Conservation (phyloP, 2,329 filamentous ascomycete species). For the Aureobasidium sp. region DNA sequence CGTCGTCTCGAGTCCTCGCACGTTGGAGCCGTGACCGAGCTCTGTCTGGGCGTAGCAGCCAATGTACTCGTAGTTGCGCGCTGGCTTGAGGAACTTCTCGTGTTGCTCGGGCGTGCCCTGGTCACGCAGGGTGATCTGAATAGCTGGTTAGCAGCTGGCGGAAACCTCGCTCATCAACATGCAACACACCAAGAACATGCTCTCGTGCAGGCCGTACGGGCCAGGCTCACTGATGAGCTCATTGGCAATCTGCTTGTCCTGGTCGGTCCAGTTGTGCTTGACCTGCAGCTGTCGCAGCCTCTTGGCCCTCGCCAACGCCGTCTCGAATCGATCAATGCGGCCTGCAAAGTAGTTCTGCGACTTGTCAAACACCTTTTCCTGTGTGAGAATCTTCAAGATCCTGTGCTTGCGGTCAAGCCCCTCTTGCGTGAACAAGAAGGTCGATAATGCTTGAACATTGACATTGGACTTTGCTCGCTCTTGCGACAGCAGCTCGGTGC, state of each 20-base stretch:
- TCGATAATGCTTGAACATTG: conserved; percentile 59
- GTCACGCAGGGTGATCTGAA: conserved; percentile 58
- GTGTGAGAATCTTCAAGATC: conserved; percentile 58
- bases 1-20: conserved; percentile 63
- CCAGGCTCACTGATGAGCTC: conserved; percentile 67
- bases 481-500: conserved; percentile 59
- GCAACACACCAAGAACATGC: conserved; percentile 57
- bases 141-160: background rate
- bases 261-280: conserved; percentile 59
- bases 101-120: conserved; percentile 69
- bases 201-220: conserved; percentile 66
- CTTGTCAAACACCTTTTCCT: conserved; percentile 69
- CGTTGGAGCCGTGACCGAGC: conserved; percentile 71
- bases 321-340: conserved; percentile 61
- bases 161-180: background rate
- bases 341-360: conserved; percentile 70
- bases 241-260: conserved; percentile 59
- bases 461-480: conserved; percentile 63
- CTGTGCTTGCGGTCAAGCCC: conserved; percentile 53
- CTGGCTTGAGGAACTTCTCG: conserved; percentile 62
- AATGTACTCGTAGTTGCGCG: conserved; percentile 63
- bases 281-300: conserved; percentile 58
- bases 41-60: conserved; percentile 79
- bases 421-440: conserved; percentile 63
- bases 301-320: conserved; percentile 64